A percentile compares a stretch with the other conserved stretches of the same genome.
Conservation (phyloP, 2,329 filamentous ascomycete species). For the Calonectria pseudoturangicola region DNA sequence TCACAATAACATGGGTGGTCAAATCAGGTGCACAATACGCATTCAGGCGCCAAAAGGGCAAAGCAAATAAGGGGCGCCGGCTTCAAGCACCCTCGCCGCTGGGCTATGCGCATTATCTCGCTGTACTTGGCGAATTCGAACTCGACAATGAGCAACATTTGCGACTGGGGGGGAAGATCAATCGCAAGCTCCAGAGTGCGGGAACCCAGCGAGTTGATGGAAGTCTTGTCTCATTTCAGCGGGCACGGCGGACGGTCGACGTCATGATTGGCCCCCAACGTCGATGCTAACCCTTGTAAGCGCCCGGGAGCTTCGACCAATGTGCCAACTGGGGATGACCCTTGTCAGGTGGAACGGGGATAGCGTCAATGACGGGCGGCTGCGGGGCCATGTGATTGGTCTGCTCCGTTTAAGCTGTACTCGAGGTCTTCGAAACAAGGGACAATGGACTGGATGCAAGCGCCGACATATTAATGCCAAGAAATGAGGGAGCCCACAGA, state of each 20-base stretch:
- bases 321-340: slow-evolving; percentile 44
- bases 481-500: slow-evolving; percentile 30
- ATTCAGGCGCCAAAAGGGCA: not conserved
- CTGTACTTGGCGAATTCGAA: slow-evolving; percentile 7
- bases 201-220: slow-evolving; percentile 29
- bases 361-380: slow-evolving; percentile 30
- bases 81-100: not conserved
- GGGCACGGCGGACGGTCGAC: slow-evolving; percentile 31
- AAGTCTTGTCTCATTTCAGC: slow-evolving; percentile 35
- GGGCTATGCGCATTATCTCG: slow-evolving; percentile 25
- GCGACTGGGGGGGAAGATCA: slow-evolving; percentile 26
- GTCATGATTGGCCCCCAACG: slow-evolving; percentile 49
- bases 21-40: slow-evolving; percentile 10
- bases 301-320: slow-evolving; percentile 51
- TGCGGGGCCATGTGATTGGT: slow-evolving; percentile 31
- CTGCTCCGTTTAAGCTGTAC: not conserved
- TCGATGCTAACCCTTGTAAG: slow-evolving; percentile 50
- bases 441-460: slow-evolving; percentile 31
- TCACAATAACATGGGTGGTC: slow-evolving; percentile 2
- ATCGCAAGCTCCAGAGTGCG: slow-evolving; percentile 25
- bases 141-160: slow-evolving; percentile 10
- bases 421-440: slow-evolving; percentile 16
- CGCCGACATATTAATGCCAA: slow-evolving; percentile 37
- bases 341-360: slow-evolving; percentile 28
- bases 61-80: slow-evolving; percentile 1